Conservation (phyloP, 768 basidiomycete genomes). For the Scleroderma bovista region DNA sequence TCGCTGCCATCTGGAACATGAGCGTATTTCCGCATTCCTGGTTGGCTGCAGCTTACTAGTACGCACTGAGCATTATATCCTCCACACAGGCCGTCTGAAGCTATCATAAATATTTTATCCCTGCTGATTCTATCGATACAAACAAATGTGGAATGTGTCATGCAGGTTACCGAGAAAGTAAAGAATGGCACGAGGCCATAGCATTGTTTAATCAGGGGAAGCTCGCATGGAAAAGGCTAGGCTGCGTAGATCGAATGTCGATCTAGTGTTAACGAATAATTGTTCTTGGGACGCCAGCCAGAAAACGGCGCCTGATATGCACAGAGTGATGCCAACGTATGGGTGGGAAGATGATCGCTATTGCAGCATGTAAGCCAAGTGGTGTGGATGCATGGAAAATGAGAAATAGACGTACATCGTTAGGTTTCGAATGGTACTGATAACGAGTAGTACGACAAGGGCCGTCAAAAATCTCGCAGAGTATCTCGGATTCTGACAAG, state of each 20-base stretch:
- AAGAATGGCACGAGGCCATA: too few species aligned
- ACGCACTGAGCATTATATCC: constrained; percentile 6
- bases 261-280: background rate
- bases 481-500: constrained; percentile 25
- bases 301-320: constrained; percentile 16
- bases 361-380: background rate
- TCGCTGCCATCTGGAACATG: constrained; percentile 31
- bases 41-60: constrained; percentile 29
- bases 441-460: constrained; percentile 33
- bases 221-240: background rate
- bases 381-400: background rate
- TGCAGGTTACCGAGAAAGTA: too few species aligned
- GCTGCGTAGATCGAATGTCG: background rate
- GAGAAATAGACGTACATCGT: constrained; percentile 13
- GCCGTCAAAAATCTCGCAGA: constrained; percentile 40
- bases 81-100: constrained; percentile 11
- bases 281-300: constrained; percentile 16
- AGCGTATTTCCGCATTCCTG: constrained; percentile 33
- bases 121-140: background rate
- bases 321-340: constrained; percentile 9
- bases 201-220: background rate
- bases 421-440: constrained; percentile 6
- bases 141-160: too few species aligned
- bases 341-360: constrained; percentile 5
- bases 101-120: constrained; percentile 4